Base-by-base conservation (phyloP, 805 yeast genomes). In the Ogataea ganodermae region DNA sequence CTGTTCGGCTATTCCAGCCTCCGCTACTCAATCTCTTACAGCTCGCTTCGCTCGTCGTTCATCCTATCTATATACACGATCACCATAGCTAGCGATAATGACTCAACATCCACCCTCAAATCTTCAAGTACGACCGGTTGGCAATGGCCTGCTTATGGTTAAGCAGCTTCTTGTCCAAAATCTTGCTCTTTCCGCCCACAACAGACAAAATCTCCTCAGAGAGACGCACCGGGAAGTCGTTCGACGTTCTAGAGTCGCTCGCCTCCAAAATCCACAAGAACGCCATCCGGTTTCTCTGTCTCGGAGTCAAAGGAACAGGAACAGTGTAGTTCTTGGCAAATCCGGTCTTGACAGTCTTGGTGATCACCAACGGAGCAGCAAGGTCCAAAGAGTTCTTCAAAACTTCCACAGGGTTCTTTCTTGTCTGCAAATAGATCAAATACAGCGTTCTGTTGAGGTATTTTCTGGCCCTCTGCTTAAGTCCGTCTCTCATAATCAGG, bases 211-310 rank as follows among this genome's bases (percentile, higher is more conserved):
- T 79, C 69, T 94, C 98, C 69, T 94, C 98, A 31, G 91, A 90
- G 38, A 94, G 74, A 61, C 98, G 80, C 32, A 94, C 97, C 1
- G 95, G 74, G 60, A 86, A 86, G 60, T 87, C 94, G 48, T 82
- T 80, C 14, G 91, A 83, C 39, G 82, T 83, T 66, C 96, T 83
- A 60, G 86, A 83, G 50, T 81, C 78, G 33, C 95, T 80, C 17
- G 95, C 89, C 50, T 89, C 96, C 45, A 90, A 68, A 42, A 94
- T 85, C 98, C 98, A 94, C 55, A 74, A 69, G 75, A 95, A 87
- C 2, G 98, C 97, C 60, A 80, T 81, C 68, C 97, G 80, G 58
- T 81, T 74, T 67, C 98, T 79, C 69, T 90, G 96, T 69, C 89
- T 83, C 59, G 80, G 81, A 42, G 80, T 82, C 60, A 92, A 73